Base-by-base conservation (phyloP, 495 filamentous ascomycete species). In the Entonaema liquescens region DNA sequence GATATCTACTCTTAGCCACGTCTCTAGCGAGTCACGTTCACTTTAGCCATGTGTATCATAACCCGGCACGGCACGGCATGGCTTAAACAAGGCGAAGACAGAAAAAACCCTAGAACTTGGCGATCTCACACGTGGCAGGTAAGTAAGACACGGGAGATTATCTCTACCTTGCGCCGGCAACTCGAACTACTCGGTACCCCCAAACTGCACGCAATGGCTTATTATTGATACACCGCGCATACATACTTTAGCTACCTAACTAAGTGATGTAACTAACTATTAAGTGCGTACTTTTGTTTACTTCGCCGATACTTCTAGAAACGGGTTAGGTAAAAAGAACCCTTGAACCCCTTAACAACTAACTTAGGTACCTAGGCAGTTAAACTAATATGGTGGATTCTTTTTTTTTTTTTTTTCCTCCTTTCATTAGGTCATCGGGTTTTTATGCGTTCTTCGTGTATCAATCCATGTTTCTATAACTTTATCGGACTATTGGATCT, bases 111-210 rank as follows among this genome's bases (percentile, higher is more conserved):
- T 33, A 52, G 47, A 42, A 59, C 61, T 68, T 62, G 65, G 70
- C 70, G 65, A 72, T 72, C 70, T 65, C 70, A 68, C 70, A 72
- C 70, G 70, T 72, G 70, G 65, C 70, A 26, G 59, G 44, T 65
- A 68, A 68, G 70, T 57, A 72, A 65, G 65, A 65, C 60, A 56
- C 64, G 69, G 64, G 54, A 72, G 63, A 67, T 71, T 71, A 9
- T 63, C 59, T 53, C 19, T 25, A 29, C 23, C 5, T 53, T 38
- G 68, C 54, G 59, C 68, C 68, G 59, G 52, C 44, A 63, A 67
- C 57, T 58, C 62, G 57, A 70, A 47, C 56, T 15, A 31, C 56
- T 61, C 68, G 68, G 68, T 71, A 71, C 42, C 42, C 49, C 68
- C 38, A 40, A 33, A 67, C 64, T 72, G 70, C 65, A 72, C 70